Evolutionary conservation across 129 eudicot species (phyloP), one percentile per base, ranked within the genome.

Genomic region (Scalesia atractyloides): DNA sequence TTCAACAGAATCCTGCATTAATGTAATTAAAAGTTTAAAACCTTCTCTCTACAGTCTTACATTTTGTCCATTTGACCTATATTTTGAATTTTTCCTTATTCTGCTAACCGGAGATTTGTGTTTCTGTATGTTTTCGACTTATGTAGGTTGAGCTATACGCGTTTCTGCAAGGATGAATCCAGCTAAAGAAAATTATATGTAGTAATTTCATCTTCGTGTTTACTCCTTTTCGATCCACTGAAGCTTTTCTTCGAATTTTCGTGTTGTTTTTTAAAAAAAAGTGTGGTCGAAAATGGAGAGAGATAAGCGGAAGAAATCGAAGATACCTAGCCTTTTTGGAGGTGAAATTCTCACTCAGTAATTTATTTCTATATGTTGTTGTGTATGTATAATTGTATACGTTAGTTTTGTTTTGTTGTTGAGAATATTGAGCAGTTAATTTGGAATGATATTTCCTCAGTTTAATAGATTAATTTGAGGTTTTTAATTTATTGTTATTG

Each of bases 291-390:
- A 41, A 52, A 78, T 78, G 82, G 82, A 78, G 73, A 78, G 77
- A 53, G 77, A 63, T 63, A 78, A 72, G 67, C 72, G 82, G 62
- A 78, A 64, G 54, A 70, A 64, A 17, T 78, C 82, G 17, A 78
- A 70, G 77, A 63, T 71, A 19, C 72, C 82, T 63, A 62, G 68
- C 34, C 68, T 78, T 18, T 78, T 78, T 54, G 82, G 82, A 78
- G 82, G 82, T 78, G 33, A 53, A 64, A 5, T 15, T 52, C 72
- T 37, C 48, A 19, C 61, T 61, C 20, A 61, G 24, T 77, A 2
- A 60, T 60, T 19, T 59, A 18, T 46, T 10, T 54, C 17, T 59
- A 0, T 56, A 48, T 30, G 24, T 33, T 48, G 3, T 48, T 49
- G 62, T 70, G 53, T 50, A 61, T 9, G 41, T 15, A 7, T 50